Evolutionary conservation across 306 rosid genomes (phyloP).

Genomic region (Spatholobus suberectus): DNA sequence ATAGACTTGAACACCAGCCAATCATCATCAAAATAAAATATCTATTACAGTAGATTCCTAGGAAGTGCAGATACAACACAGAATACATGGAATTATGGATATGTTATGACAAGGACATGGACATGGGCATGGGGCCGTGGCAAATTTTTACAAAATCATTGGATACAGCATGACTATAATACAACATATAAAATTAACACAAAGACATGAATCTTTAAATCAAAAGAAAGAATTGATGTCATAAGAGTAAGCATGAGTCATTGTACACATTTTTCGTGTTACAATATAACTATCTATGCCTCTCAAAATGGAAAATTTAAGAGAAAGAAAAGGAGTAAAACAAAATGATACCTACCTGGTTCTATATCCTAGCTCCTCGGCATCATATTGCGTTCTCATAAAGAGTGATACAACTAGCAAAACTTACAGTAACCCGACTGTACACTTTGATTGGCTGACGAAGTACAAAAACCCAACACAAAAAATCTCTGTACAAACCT

Average conservation of each 20-base stretch:
- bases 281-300: slow-evolving; percentile 15
- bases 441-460: slow-evolving; percentile 29
- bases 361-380: not conserved
- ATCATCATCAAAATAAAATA: slow-evolving; percentile 40
- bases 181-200: not conserved
- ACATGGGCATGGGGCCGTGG: not conserved
- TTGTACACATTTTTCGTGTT: not conserved
- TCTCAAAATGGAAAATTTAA: not conserved
- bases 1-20: slow-evolving; percentile 41
- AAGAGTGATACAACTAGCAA: slow-evolving; percentile 16
- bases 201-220: not conserved
- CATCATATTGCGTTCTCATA: not conserved
- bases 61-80: not conserved
- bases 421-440: slow-evolving; percentile 33
- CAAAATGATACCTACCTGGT: slow-evolving; percentile 21
- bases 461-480: slow-evolving; percentile 9
- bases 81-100: not conserved
- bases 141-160: not conserved
- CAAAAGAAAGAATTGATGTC: not conserved
- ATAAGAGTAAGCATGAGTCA: not conserved
- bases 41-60: not conserved
- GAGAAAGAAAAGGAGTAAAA: not conserved
- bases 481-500: slow-evolving; percentile 22
- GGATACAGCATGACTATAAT: not conserved
- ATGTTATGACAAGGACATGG: not conserved